These are phyloP conservation scores for Ceriops decandra DNA, from an alignment of 345 rosid genomes.

Conservation along the genomic window DNA sequence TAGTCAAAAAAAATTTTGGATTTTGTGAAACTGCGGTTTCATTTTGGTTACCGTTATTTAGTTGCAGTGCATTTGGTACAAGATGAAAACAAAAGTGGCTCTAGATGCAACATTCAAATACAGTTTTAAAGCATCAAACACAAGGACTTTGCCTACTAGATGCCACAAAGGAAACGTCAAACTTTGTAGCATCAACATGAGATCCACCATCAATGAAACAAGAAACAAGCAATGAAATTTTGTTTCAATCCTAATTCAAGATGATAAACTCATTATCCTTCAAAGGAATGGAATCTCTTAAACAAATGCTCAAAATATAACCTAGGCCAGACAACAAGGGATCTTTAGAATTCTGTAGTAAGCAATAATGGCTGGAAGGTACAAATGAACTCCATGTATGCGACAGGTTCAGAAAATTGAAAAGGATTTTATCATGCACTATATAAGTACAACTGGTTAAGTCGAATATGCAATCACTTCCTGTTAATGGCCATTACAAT, in stretches of 20 bases:
- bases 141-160: no score
- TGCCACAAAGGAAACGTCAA: no score
- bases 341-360: not conserved
- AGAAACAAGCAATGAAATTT: not conserved
- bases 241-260: not conserved
- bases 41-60: not conserved
- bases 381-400: not conserved
- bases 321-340: not conserved
- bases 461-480: not conserved
- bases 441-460: not conserved
- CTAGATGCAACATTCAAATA: not conserved
- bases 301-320: not conserved
- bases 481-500: no score
- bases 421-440: not conserved
- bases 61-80: not conserved
- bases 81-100: not conserved
- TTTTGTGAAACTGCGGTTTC: no score
- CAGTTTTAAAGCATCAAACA: no score
- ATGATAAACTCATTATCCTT: not conserved
- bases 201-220: not conserved
- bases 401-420: not conserved
- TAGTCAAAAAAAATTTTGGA: no score
- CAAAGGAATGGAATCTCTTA: no score
- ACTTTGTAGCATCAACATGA: not conserved
- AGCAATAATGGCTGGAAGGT: not conserved